These are phyloP conservation scores for Aspergillus piperis DNA, from an alignment of 2,329 filamentous ascomycete genomes.

Conservation along the genomic window DNA sequence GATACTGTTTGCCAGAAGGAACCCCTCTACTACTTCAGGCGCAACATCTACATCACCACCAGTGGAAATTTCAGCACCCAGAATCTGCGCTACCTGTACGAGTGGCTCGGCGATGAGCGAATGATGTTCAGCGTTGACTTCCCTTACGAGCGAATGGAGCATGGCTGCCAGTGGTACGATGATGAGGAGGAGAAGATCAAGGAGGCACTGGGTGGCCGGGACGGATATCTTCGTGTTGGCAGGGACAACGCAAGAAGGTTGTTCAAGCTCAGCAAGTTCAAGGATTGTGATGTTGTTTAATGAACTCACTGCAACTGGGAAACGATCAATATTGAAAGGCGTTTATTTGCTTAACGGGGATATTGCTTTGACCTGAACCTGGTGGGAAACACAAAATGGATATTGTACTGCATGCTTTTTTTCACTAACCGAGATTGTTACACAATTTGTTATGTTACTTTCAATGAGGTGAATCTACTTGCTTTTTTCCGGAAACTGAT, in stretches of 20 bases:
- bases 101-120: conserved; percentile 29
- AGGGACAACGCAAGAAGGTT: conserved; percentile 43
- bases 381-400: too few species aligned
- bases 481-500: too few species aligned
- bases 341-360: too few species aligned
- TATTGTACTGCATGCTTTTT: too few species aligned
- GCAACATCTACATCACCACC: conserved; percentile 38
- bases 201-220: conserved; percentile 24
- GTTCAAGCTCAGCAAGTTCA: conserved; percentile 28
- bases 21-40: conserved; percentile 36
- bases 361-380: too few species aligned
- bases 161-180: conserved; percentile 43
- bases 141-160: conserved; percentile 32
- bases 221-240: conserved; percentile 38
- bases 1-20: conserved; percentile 35
- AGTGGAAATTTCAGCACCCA: conserved; percentile 36
- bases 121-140: conserved; percentile 37
- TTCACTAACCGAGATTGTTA: too few species aligned
- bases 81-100: conserved; percentile 31
- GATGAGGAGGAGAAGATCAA: conserved; percentile 14
- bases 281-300: conserved; percentile 15
- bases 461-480: too few species aligned
- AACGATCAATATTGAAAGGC: too few species aligned
- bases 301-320: too few species aligned
- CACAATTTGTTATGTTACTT: too few species aligned